Conservation (phyloP, 306 rosid genomes). For the Albizia julibrissin region DNA sequence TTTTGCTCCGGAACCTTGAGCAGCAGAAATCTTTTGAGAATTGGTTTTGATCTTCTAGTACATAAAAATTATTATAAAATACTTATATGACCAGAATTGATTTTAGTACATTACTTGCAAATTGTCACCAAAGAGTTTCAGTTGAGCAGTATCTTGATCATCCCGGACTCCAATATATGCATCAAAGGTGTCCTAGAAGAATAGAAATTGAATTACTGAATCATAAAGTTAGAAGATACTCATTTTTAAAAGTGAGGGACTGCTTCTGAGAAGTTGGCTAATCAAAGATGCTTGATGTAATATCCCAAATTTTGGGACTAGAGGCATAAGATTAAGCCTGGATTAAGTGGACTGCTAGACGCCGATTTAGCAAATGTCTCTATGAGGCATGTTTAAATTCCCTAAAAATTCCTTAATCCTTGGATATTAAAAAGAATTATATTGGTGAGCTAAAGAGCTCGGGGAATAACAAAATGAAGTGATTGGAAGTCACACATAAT, state of each 20-base stretch:
- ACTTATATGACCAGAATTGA: constrained; percentile 7
- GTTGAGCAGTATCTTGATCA: constrained; percentile 83
- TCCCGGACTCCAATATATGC: constrained; percentile 88
- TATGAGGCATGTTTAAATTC: too few species aligned
- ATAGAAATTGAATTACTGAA: constrained; percentile 31
- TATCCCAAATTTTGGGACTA: too few species aligned
- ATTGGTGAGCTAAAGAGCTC: too few species aligned
- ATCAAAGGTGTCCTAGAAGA: constrained; percentile 85
- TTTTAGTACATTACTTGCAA: constrained; percentile 58
- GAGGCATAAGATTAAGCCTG: too few species aligned
- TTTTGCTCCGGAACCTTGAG: constrained; percentile 83
- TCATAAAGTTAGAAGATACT: constrained; percentile 5
- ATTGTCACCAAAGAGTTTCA: constrained; percentile 90
- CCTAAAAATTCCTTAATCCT: too few species aligned
- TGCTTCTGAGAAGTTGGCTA: constrained; percentile 19
- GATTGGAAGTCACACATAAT: too few species aligned
- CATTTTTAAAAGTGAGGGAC: constrained; percentile 17
- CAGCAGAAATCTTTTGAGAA: constrained; percentile 27
- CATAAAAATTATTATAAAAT: neutral
- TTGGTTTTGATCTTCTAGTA: neutral
- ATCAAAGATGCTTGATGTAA: constrained; percentile 12
- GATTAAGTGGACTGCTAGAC: too few species aligned
- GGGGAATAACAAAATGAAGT: too few species aligned
- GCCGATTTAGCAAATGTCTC: too few species aligned
- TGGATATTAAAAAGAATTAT: too few species aligned